phyloP scores from a whole-genome alignment of 495 filamentous ascomycete species.

The Penicillium silybi region DNA sequence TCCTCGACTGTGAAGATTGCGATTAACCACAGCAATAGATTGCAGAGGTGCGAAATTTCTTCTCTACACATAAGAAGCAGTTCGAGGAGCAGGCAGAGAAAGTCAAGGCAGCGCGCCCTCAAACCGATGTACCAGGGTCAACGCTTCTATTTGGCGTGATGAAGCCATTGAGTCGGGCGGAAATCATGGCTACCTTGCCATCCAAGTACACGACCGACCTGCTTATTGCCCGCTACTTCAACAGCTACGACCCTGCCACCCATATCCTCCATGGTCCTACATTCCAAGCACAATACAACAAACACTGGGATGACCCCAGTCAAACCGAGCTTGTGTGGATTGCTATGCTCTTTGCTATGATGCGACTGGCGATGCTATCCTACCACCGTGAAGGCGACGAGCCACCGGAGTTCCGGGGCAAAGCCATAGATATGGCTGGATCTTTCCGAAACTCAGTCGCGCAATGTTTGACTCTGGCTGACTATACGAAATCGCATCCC shows the following conservation, averaged over 20 bases:
- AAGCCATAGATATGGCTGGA: conserved; percentile 70
- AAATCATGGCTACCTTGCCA: conserved; percentile 76
- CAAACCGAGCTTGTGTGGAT: conserved; percentile 85
- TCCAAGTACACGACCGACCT: conserved; percentile 76
- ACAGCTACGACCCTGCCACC: conserved; percentile 68
- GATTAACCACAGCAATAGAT: conserved; percentile 53
- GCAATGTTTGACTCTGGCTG: conserved; percentile 80
- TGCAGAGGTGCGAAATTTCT: conserved; percentile 89
- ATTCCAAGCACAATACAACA: conserved; percentile 78
- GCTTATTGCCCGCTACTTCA: conserved; percentile 70
- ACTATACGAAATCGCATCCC: conserved; percentile 82
- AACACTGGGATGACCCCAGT: conserved; percentile 80
- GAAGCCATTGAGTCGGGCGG: conserved; percentile 62
- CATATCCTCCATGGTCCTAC: conserved; percentile 83
- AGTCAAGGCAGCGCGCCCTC: conserved; percentile 60
- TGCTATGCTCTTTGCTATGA: conserved; percentile 79
- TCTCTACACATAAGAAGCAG: conserved; percentile 64
- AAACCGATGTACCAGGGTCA: conserved; percentile 55
- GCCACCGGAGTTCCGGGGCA: conserved; percentile 72
- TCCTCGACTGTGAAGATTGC: not conserved
- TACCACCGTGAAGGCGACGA: conserved; percentile 89
- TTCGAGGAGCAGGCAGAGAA: conserved; percentile 59
- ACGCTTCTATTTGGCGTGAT: conserved; percentile 71
- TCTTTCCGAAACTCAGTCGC: conserved; percentile 79
- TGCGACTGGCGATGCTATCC: conserved; percentile 86